Evolutionary conservation across 2,329 filamentous ascomycete genomes (phyloP).

Genomic region (Acarospora socialis): DNA sequence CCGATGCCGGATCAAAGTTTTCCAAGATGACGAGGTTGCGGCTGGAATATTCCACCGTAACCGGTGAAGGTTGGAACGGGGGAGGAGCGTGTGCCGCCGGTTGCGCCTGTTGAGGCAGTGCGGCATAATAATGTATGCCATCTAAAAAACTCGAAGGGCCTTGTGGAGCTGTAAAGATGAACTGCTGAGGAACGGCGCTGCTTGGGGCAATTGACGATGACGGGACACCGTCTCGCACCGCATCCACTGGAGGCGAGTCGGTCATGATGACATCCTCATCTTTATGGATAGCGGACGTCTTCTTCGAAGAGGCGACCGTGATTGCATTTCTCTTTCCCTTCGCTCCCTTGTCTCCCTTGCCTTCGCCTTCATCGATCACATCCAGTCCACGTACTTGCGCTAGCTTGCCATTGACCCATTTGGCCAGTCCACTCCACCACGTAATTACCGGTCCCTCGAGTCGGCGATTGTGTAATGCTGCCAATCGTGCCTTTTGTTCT

Average conservation of each 20-base stretch:
- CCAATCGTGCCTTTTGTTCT: constrained; percentile 66
- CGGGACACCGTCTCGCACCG: too few relatives aligned
- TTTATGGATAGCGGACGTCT: too few relatives aligned
- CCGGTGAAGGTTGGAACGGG: constrained; percentile 3
- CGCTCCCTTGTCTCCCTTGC: constrained; percentile 26
- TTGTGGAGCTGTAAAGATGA: constrained; percentile 7
- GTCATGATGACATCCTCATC: too few relatives aligned
- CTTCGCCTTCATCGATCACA: constrained; percentile 41
- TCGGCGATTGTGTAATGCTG: constrained; percentile 73
- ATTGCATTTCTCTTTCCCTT: too few relatives aligned
- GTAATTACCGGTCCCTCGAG: constrained; percentile 80
- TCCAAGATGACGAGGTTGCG: constrained; percentile 46
- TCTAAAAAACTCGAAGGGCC: constrained; percentile 24
- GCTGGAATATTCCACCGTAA: constrained; percentile 34
- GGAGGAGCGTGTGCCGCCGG: too few relatives aligned
- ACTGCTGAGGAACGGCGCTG: constrained; percentile 1
- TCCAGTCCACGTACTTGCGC: constrained; percentile 54
- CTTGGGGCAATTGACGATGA: constrained; percentile 9
- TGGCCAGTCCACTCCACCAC: constrained; percentile 83
- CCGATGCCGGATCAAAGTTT: constrained; percentile 36
- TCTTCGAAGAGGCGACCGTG: too few relatives aligned
- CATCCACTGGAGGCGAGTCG: too few relatives aligned
- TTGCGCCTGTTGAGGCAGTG: constrained; percentile 15
- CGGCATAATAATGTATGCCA: constrained; percentile 32
- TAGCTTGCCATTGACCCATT: constrained; percentile 64